phyloP scores from a whole-genome alignment of 495 filamentous ascomycete genomes.

The Podospora anserina region DNA sequence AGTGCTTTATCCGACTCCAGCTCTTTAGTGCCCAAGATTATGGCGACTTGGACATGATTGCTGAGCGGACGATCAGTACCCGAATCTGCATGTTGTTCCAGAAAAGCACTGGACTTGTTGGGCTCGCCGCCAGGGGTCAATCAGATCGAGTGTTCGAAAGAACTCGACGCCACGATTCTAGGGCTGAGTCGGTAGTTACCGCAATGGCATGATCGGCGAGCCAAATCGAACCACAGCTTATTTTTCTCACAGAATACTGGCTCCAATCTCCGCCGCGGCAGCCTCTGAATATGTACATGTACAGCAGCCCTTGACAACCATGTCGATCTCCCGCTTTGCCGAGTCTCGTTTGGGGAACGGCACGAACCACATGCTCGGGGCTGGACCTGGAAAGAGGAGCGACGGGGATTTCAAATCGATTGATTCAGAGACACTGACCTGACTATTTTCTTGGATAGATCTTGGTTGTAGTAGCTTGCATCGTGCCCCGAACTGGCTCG shows the following conservation, averaged over 20 bases:
- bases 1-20: neutral
- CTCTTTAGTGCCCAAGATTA: neutral
- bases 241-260: neutral
- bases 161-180: slow-evolving; percentile 9
- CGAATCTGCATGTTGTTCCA: neutral
- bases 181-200: slow-evolving; percentile 13
- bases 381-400: neutral
- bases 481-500: neutral
- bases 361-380: slow-evolving; percentile 3
- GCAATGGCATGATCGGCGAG: slow-evolving; percentile 11
- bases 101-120: neutral
- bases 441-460: slow-evolving; percentile 1
- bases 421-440: slow-evolving; percentile 5
- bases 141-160: neutral
- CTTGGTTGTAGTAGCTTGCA: slow-evolving; percentile 1
- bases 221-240: slow-evolving; percentile 8
- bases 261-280: neutral
- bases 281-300: neutral
- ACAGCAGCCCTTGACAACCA: neutral
- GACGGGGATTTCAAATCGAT: neutral
- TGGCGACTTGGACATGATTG: neutral
- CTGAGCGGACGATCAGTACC: neutral
- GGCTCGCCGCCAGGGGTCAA: neutral
- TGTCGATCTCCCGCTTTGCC: neutral
- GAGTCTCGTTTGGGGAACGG: neutral